A percentile compares a stretch with the other conserved stretches of the same genome.
Evolutionary conservation across 164 flowering plant species (phyloP).

Genomic region (Amborella trichopoda): DNA sequence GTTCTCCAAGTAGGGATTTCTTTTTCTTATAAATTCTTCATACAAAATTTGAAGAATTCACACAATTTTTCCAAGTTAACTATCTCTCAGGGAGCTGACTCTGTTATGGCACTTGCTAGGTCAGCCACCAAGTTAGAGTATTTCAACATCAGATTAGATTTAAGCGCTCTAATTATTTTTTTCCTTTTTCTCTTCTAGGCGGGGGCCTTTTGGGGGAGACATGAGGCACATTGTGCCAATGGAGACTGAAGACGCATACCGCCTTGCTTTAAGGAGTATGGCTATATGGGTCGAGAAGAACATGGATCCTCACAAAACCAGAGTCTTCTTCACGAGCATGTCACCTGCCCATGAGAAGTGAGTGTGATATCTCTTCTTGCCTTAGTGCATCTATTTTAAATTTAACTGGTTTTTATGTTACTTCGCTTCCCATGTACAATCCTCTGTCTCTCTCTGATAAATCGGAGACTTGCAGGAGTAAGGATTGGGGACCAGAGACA

Average conservation of each 20-base stretch:
- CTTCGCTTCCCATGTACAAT: neutral
- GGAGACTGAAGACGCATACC: constrained; percentile 54
- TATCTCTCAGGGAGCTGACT: too few relatives aligned
- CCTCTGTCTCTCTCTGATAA: neutral
- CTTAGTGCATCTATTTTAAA: neutral
- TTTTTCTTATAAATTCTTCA: too few relatives aligned
- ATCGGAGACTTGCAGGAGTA: constrained; percentile 39
- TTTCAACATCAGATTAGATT: too few relatives aligned
- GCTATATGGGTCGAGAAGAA: constrained; percentile 72
- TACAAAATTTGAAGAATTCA: too few relatives aligned
- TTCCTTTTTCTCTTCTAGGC: too few relatives aligned
- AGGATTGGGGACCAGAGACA: constrained; percentile 69
- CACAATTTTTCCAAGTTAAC: too few relatives aligned
- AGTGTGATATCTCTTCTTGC: constrained; percentile 5
- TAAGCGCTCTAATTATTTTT: too few relatives aligned
- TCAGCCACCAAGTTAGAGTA: too few relatives aligned
- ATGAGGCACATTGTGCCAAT: constrained; percentile 31
- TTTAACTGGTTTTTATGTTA: neutral
- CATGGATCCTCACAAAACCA: constrained; percentile 41
- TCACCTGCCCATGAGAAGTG: constrained; percentile 91
- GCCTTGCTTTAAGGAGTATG: constrained; percentile 82
- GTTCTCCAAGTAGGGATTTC: too few relatives aligned
- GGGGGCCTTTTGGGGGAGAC: constrained; percentile 47
- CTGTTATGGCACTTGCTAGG: too few relatives aligned
- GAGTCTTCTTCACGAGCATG: constrained; percentile 85